Evolutionary conservation across 2,329 filamentous ascomycete species (phyloP), one percentile per base, ranked within the genome.

Genomic region (Gnomoniopsis smithogilvyi): DNA sequence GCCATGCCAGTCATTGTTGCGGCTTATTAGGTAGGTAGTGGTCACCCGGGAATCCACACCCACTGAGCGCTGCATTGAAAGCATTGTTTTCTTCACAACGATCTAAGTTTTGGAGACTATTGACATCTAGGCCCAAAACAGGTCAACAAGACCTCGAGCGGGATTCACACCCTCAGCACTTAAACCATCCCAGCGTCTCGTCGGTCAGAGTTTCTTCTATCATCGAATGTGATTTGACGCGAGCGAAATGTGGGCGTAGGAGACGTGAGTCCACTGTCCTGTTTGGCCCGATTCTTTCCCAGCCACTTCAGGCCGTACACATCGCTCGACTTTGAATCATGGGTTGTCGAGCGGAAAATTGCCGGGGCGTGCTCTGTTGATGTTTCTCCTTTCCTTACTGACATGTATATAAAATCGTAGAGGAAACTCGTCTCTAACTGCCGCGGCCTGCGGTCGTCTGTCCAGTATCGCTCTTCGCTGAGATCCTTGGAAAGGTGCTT

Each of bases 381-480:
- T 2, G 50, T 48, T 33, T 62, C 61, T 1, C 61, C 61, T 14
- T 58, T 52, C 14, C 73, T 60, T 3, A 73, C 71, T 1, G 73
- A 75, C 21, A 75, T 66, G 46, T 72, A 73, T 56, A 79, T 76
- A 63, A 79, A 78, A 61, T 79, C 76, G 63, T 76, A 70, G 51
- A 71, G 58, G 61, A 78, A 79, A 14, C 72, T 73, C 8, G 74
- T 72, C 64, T 78, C 74, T 10, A 79, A 68, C 33, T 71, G 67
- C 11, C 76, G 70, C 47, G 76, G 76, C 58, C 70, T 72, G 11
- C 76, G 74, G 54, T 78, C 75, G 10, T 73, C 69, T 1, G 77
- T 79, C 76, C 76, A 79, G 70, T 76, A 79, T 11, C 75, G 69
- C 69, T 79, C 76, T 67, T 78, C 75, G 62, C 75, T 78, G n/a